These are phyloP conservation scores for Byssoonygena ceratinophila DNA, from an alignment of 2,329 filamentous ascomycete species.

Conservation along the genomic window DNA sequence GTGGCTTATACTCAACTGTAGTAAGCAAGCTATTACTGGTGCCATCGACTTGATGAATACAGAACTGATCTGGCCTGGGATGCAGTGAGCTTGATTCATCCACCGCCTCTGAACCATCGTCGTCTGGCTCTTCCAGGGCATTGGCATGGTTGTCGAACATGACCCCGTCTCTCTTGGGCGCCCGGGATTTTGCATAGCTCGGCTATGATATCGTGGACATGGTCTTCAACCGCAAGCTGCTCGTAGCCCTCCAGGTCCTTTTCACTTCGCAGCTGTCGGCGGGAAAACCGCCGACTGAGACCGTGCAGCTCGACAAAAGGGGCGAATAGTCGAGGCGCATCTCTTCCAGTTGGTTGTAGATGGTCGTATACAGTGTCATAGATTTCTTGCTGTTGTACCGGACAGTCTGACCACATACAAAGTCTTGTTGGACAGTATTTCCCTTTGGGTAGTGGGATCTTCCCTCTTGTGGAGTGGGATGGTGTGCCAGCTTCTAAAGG, in stretches of 20 bases:
- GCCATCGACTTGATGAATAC: slow-evolving; percentile 10
- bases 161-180: slow-evolving; percentile 18
- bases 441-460: slow-evolving; percentile 19
- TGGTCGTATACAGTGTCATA: slow-evolving; percentile 18
- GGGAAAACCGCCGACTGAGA: slow-evolving; percentile 11
- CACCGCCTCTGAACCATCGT: not conserved
- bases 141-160: slow-evolving; percentile 20
- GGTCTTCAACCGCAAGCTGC: slow-evolving; percentile 20
- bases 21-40: slow-evolving; percentile 1
- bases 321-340: slow-evolving; percentile 16
- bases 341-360: slow-evolving; percentile 15
- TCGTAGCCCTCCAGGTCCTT: slow-evolving; percentile 19
- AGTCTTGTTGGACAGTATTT: slow-evolving; percentile 22
- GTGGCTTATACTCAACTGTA: slow-evolving; percentile 19
- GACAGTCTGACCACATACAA: slow-evolving; percentile 19
- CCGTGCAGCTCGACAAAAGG: slow-evolving; percentile 17
- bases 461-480: slow-evolving; percentile 21
- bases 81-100: slow-evolving; percentile 7
- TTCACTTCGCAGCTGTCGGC: slow-evolving; percentile 19
- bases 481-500: slow-evolving; percentile 20
- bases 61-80: slow-evolving; percentile 20
- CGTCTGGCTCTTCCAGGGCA: slow-evolving; percentile 15
- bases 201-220: slow-evolving; percentile 20
- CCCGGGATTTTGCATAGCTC: slow-evolving; percentile 18
- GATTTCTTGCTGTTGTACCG: slow-evolving; percentile 17